A percentile compares a stretch with the other conserved stretches of the same genome.
These are phyloP conservation scores for Botrytis hyacinthi DNA, from an alignment of 2,329 filamentous ascomycete species.

Conservation along the genomic window DNA sequence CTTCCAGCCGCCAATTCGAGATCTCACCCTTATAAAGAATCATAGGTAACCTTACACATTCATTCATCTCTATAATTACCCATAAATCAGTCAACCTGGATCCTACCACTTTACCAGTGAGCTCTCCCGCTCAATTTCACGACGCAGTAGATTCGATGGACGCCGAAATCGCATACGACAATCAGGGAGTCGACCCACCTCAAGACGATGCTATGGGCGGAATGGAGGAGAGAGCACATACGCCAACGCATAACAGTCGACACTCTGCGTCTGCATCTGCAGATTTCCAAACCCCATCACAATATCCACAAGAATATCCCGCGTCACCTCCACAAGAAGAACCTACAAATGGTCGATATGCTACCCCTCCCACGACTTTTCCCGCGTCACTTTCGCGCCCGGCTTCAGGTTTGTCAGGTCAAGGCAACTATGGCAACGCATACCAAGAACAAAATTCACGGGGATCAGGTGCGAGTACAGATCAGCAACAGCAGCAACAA, in stretches of 20 bases:
- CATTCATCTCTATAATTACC: slow-evolving; percentile 4
- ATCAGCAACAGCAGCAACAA: slow-evolving; percentile 21
- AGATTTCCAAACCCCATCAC: slow-evolving; percentile 36
- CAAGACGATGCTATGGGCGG: slow-evolving; percentile 36
- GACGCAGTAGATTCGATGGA: slow-evolving; percentile 49
- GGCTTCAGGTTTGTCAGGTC: slow-evolving; percentile 38
- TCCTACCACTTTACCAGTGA: slow-evolving; percentile 49
- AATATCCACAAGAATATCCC: slow-evolving; percentile 33
- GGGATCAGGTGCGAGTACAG: slow-evolving; percentile 28
- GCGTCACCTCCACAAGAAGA: slow-evolving; percentile 35
- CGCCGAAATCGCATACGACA: slow-evolving; percentile 49
- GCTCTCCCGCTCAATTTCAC: slow-evolving; percentile 53
- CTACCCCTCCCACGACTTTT: slow-evolving; percentile 38
- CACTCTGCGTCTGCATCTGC: slow-evolving; percentile 39
- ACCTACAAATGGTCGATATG: slow-evolving; percentile 34
- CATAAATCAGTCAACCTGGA: slow-evolving; percentile 47
- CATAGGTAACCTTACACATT: slow-evolving; percentile 14
- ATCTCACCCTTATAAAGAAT: slow-evolving; percentile 22
- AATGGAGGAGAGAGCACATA: slow-evolving; percentile 36
- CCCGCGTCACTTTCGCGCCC: slow-evolving; percentile 38
- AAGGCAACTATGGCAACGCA: slow-evolving; percentile 35
- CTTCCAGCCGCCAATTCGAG: slow-evolving; percentile 19
- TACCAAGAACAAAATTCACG: slow-evolving; percentile 39
- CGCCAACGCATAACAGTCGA: slow-evolving; percentile 34
- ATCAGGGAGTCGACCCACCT: slow-evolving; percentile 29